phyloP scores from a whole-genome alignment of 2,329 filamentous ascomycete species.

The Didymella pomorum region DNA sequence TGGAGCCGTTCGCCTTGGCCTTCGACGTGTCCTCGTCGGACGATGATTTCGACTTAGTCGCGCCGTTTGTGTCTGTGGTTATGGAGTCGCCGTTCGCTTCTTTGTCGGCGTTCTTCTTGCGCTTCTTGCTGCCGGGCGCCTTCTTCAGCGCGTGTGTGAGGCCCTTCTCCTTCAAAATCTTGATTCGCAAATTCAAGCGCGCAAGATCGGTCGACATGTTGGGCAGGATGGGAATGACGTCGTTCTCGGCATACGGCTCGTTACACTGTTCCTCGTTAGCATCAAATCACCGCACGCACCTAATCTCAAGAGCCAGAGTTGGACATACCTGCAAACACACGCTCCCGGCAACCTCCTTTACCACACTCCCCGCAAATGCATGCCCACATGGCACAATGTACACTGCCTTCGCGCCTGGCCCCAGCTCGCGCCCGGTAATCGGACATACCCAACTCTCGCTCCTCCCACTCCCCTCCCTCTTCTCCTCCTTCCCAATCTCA shows the following conservation, averaged over 20 bases:
- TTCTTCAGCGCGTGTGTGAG: constrained; percentile 92
- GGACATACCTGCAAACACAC: constrained; percentile 64
- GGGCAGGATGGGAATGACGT: constrained; percentile 85
- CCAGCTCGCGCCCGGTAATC: constrained; percentile 84
- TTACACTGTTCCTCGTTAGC: constrained; percentile 67
- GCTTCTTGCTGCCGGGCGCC: constrained; percentile 69
- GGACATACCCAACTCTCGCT: constrained; percentile 79
- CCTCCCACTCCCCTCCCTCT: constrained; percentile 52
- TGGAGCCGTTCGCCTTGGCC: constrained; percentile 1
- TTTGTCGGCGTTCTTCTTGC: constrained; percentile 65
- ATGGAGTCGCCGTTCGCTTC: constrained; percentile 18
- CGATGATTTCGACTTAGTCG: constrained; percentile 24
- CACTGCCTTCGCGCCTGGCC: constrained; percentile 78
- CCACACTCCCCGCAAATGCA: constrained; percentile 85
- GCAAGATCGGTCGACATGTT: constrained; percentile 74
- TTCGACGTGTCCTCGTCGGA: constrained; percentile 33
- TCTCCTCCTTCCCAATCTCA: constrained; percentile 57
- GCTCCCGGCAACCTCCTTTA: constrained; percentile 78
- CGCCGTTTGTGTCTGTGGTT: constrained; percentile 9
- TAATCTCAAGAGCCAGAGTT: not conserved
- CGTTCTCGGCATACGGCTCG: constrained; percentile 72
- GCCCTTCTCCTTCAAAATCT: constrained; percentile 73
- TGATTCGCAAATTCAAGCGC: constrained; percentile 69
- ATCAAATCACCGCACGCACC: too few relatives aligned
- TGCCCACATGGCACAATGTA: constrained; percentile 96